Conservation (phyloP, 2,329 filamentous ascomycete species). For the Fusarium odoratissimum region DNA sequence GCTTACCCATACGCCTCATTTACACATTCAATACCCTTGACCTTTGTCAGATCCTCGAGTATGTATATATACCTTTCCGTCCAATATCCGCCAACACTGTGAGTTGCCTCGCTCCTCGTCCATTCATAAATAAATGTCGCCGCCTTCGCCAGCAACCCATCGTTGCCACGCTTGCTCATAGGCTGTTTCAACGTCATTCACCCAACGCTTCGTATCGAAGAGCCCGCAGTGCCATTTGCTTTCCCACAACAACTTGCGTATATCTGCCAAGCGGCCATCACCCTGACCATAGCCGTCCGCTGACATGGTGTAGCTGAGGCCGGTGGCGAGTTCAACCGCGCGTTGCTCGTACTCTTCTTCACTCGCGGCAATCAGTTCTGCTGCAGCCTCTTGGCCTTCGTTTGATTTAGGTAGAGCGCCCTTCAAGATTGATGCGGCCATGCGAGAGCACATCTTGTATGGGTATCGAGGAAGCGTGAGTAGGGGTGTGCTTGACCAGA, state of each 20-base stretch:
- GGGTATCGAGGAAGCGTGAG: slow-evolving; percentile 90
- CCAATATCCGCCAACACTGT: not conserved
- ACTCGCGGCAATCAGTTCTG: slow-evolving; percentile 79
- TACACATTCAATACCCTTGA: slow-evolving; percentile 9
- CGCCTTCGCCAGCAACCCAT: slow-evolving; percentile 88
- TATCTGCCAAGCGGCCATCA: slow-evolving; percentile 77
- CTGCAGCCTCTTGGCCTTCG: slow-evolving; percentile 74
- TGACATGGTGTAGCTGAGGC: slow-evolving; percentile 67
- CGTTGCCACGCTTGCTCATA: slow-evolving; percentile 89
- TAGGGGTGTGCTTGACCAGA: slow-evolving; percentile 96
- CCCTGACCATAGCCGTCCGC: slow-evolving; percentile 63
- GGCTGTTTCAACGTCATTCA: slow-evolving; percentile 85
- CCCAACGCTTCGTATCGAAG: slow-evolving; percentile 94
- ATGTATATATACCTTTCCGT: not conserved
- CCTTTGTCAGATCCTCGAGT: slow-evolving; percentile 1
- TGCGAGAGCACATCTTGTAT: slow-evolving; percentile 99
- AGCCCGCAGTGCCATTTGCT: slow-evolving; percentile 87
- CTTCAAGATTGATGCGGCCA: slow-evolving; percentile 93
- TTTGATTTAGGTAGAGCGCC: slow-evolving; percentile 82
- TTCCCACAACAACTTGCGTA: slow-evolving; percentile 85
- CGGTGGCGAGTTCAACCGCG: slow-evolving; percentile 74
- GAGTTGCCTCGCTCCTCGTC: not conserved
- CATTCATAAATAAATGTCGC: slow-evolving; percentile 84
- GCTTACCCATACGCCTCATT: slow-evolving; percentile 16
- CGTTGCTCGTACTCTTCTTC: slow-evolving; percentile 88